Percentiles rank a stretch among this genome's conserved stretches.
phyloP scores from a whole-genome alignment of 108 stramenopile genomes.

The Cyclotella atomus region DNA sequence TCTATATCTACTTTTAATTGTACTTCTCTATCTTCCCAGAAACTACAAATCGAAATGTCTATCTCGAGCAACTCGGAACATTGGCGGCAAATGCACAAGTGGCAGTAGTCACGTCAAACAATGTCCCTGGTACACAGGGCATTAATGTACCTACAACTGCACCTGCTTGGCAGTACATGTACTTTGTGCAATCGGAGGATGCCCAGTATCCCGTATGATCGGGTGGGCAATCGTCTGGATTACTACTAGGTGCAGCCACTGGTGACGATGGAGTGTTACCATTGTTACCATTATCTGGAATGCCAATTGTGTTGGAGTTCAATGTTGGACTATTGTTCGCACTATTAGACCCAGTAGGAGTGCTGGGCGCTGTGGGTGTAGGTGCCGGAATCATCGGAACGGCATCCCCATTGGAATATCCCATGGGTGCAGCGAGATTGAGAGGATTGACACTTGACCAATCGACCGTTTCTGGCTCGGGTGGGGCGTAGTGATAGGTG shows the following conservation, averaged over 20 bases:
- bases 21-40: too few relatives aligned
- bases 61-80: slow-evolving; percentile 8
- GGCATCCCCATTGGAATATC: slow-evolving; percentile 5
- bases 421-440: slow-evolving; percentile 10
- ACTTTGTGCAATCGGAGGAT: slow-evolving; percentile 16
- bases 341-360: not conserved
- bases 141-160: slow-evolving; percentile 11
- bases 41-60: not conserved
- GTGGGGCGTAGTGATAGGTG: slow-evolving; percentile 31
- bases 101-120: slow-evolving; percentile 44
- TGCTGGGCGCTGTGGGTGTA: not conserved
- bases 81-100: slow-evolving; percentile 25
- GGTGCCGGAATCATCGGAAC: not conserved
- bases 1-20: too few relatives aligned
- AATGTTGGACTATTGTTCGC: slow-evolving; percentile 2
- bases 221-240: slow-evolving; percentile 2
- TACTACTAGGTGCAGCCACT: not conserved
- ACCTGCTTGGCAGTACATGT: slow-evolving; percentile 34
- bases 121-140: slow-evolving; percentile 46
- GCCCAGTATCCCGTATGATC: slow-evolving; percentile 29
- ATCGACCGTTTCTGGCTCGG: slow-evolving; percentile 34
- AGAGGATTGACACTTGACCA: slow-evolving; percentile 16
- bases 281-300: too few relatives aligned
- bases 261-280: slow-evolving; percentile 1
- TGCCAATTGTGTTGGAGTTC: too few relatives aligned